Percentiles rank a stretch among this genome's conserved stretches.
These are phyloP conservation scores for Yamadazyma oceani DNA, from an alignment of 1,139 yeast genomes.

Conservation along the genomic window DNA sequence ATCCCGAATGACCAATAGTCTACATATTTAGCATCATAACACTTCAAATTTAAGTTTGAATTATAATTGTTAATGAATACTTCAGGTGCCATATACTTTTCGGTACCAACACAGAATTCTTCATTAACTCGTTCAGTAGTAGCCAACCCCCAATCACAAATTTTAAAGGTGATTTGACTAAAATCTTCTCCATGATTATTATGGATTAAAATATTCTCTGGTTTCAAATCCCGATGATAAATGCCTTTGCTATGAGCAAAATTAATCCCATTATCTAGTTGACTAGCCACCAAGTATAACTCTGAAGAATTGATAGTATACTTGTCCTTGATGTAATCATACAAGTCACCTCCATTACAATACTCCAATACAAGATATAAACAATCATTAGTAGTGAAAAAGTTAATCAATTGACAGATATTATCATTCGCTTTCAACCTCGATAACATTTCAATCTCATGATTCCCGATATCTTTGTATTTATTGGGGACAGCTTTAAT, in stretches of 20 bases:
- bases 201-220: slow-evolving; percentile 50
- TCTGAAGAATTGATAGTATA: slow-evolving; percentile 24
- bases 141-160: slow-evolving; percentile 61
- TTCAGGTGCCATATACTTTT: slow-evolving; percentile 61
- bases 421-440: slow-evolving; percentile 35
- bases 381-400: slow-evolving; percentile 40
- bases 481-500: slow-evolving; percentile 18
- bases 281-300: slow-evolving; percentile 28
- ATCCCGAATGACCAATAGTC: slow-evolving; percentile 47
- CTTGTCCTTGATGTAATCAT: slow-evolving; percentile 22
- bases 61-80: slow-evolving; percentile 23
- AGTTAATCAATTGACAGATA: slow-evolving; percentile 45
- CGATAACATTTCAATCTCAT: slow-evolving; percentile 45
- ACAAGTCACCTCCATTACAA: slow-evolving; percentile 42
- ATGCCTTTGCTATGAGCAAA: slow-evolving; percentile 45
- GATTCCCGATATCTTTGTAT: slow-evolving; percentile 36
- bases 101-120: slow-evolving; percentile 56
- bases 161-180: slow-evolving; percentile 32
- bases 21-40: slow-evolving; percentile 36
- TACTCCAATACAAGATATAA: slow-evolving; percentile 50
- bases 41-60: slow-evolving; percentile 19
- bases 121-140: slow-evolving; percentile 34
- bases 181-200: slow-evolving; percentile 15
- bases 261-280: slow-evolving; percentile 38
- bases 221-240: slow-evolving; percentile 56